Percentiles rank a stretch among this genome's conserved stretches.
Conservation (phyloP, 2,329 filamentous ascomycete species). For the Thielaviopsis musarum region DNA sequence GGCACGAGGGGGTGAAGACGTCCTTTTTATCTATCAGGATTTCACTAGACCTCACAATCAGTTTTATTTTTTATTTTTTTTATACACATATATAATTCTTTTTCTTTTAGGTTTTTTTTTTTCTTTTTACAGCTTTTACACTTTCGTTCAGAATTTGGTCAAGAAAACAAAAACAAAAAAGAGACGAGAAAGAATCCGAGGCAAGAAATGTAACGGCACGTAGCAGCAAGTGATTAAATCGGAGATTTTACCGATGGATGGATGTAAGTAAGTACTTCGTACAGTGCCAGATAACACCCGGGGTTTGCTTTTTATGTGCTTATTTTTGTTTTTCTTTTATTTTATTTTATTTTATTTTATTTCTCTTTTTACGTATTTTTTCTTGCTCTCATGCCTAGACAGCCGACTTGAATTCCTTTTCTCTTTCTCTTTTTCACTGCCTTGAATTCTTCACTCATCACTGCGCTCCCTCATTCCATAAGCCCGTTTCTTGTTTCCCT, state of each 20-base stretch:
- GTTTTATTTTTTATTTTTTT: background rate
- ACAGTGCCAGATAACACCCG: background rate
- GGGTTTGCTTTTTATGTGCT: too few relatives aligned
- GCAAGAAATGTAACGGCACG: background rate
- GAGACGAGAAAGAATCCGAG: background rate
- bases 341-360: too few relatives aligned
- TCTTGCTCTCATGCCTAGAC: too few relatives aligned
- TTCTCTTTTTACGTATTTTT: too few relatives aligned
- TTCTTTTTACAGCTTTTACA: background rate
- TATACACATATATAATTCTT: too few relatives aligned
- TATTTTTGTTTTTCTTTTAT: too few relatives aligned
- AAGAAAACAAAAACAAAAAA: background rate
- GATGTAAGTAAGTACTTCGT: background rate
- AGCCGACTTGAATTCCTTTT: too few relatives aligned
- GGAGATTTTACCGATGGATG: background rate
- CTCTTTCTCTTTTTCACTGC: too few relatives aligned
- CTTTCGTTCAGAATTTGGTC: too few relatives aligned
- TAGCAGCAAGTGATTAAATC: background rate
- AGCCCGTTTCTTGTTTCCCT: background rate
- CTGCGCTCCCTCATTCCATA: background rate
- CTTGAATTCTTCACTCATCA: too few relatives aligned
- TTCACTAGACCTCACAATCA: background rate
- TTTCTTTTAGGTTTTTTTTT: background rate
- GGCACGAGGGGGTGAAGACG: background rate
- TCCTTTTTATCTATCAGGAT: background rate